These are phyloP conservation scores for Pseudocercospora vitis DNA, from an alignment of 2,329 filamentous ascomycete genomes.

Conservation along the genomic window DNA sequence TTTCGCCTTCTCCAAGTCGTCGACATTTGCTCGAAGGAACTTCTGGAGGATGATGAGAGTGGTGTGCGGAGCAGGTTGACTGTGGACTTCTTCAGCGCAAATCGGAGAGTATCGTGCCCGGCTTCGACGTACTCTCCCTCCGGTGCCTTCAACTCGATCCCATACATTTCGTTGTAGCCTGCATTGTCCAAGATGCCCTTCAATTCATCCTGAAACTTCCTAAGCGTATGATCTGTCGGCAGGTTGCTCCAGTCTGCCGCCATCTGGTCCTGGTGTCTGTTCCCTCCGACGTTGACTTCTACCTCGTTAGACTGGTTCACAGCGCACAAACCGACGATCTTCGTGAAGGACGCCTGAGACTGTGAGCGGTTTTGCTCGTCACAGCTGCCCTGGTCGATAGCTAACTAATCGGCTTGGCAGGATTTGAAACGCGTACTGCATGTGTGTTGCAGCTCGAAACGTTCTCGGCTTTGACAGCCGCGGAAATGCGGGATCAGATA, in stretches of 20 bases:
- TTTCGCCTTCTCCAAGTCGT: constrained; percentile 70
- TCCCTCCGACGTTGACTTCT: constrained; percentile 10
- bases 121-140: constrained; percentile 28
- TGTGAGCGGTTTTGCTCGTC: neutral
- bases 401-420: neutral
- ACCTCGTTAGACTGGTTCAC: constrained; percentile 13
- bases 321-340: constrained; percentile 4
- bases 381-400: neutral
- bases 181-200: constrained; percentile 58
- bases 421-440: neutral
- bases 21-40: constrained; percentile 86
- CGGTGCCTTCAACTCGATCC: constrained; percentile 60
- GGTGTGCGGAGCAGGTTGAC: constrained; percentile 58
- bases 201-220: constrained; percentile 57
- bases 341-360: neutral
- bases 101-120: constrained; percentile 15
- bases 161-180: constrained; percentile 80
- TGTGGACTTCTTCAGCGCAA: too few relatives aligned
- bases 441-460: constrained; percentile 2
- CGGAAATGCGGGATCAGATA: constrained; percentile 1
- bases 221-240: constrained; percentile 29
- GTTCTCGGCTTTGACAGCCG: neutral
- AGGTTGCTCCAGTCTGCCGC: constrained; percentile 28
- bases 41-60: constrained; percentile 87
- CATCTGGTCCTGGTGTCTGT: constrained; percentile 17